Evolutionary conservation across 495 filamentous ascomycete genomes (phyloP).

Genomic region (Choiromyces venosus): DNA sequence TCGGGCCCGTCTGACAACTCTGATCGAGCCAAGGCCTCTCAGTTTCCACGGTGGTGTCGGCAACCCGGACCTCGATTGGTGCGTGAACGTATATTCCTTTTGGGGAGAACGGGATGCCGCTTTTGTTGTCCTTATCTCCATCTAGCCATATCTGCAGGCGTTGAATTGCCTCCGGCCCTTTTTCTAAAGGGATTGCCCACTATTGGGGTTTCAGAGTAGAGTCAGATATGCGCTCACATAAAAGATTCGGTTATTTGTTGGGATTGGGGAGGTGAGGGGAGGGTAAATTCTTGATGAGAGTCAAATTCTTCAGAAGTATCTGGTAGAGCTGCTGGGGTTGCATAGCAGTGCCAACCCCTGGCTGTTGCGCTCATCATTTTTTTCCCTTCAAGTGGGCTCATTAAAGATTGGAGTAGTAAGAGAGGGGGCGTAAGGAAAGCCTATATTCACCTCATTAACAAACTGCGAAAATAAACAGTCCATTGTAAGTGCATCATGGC

Average conservation of each 20-base stretch:
- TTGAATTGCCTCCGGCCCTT: conserved; percentile 80
- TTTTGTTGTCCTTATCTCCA: conserved; percentile 53
- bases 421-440: background rate
- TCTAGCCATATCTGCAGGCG: conserved; percentile 83
- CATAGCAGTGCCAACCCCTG: background rate
- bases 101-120: conserved; percentile 72
- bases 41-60: conserved; percentile 54
- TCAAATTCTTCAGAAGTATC: background rate
- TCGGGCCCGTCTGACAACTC: conserved; percentile 57
- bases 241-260: background rate
- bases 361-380: background rate
- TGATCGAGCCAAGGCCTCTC: conserved; percentile 76
- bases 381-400: background rate
- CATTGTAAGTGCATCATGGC: conserved; percentile 76
- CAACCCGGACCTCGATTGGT: conserved; percentile 85
- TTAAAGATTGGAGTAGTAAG: conserved; percentile 3
- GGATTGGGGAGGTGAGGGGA: conserved; percentile 4
- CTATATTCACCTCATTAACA: conserved; percentile 65
- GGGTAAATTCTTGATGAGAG: background rate
- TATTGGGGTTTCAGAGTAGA: conserved; percentile 10
- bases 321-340: background rate
- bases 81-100: conserved; percentile 82
- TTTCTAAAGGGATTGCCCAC: conserved; percentile 86
- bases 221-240: background rate
- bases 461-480: conserved; percentile 95